These are phyloP conservation scores for Aureobasidium sp. DNA, from an alignment of 2,329 filamentous ascomycete species.

Conservation along the genomic window DNA sequence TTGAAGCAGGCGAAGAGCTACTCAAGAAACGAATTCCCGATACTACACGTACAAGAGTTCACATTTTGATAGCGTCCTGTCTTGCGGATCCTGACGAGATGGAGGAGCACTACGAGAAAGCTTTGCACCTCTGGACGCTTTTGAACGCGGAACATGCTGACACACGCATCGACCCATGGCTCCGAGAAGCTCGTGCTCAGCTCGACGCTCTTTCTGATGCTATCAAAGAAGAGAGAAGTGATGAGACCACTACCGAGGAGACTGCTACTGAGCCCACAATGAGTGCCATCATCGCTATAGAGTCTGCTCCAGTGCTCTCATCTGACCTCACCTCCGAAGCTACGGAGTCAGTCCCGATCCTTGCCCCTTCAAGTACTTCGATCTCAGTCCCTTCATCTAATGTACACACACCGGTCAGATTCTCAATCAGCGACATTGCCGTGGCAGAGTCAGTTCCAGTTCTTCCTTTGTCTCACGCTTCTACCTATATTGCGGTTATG, in stretches of 20 bases:
- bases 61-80: not conserved
- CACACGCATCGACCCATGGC: not conserved
- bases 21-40: not conserved
- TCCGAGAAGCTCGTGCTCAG: not conserved
- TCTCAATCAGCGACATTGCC: too few relatives aligned
- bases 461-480: too few relatives aligned
- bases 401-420: too few relatives aligned
- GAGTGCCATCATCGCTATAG: not conserved
- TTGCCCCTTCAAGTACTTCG: too few relatives aligned
- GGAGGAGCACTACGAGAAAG: not conserved
- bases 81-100: not conserved
- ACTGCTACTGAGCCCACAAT: not conserved
- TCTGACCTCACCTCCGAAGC: too few relatives aligned
- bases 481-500: too few relatives aligned
- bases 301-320: not conserved
- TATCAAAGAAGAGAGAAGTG: not conserved
- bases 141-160: not conserved
- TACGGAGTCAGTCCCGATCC: too few relatives aligned
- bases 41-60: not conserved
- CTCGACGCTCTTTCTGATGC: not conserved
- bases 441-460: too few relatives aligned
- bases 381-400: too few relatives aligned
- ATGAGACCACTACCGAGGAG: not conserved
- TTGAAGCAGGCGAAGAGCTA: not conserved
- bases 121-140: not conserved